Evolutionary conservation across 225 moss, liverwort and hornwort genomes (phyloP), one percentile per base, ranked within the genome.

Genomic region (Lunularia cruciata): DNA sequence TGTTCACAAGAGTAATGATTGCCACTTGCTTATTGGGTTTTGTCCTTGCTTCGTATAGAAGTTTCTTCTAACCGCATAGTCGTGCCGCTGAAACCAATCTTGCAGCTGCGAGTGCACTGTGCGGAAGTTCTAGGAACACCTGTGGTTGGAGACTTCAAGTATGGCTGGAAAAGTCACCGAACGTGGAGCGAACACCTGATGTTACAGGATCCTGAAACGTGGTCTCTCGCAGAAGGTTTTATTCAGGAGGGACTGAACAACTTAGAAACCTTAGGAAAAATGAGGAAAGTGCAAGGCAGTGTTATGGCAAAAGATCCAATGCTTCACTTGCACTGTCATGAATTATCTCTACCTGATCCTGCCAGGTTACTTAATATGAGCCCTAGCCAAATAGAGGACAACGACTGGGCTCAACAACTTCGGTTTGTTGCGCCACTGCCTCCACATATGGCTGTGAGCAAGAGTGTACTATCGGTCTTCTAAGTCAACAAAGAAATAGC

Each of bases 101-200:
- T 47, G 13, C 86, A 98, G 98, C 81, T 93, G 63, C 89, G 98
- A 40, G 93, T 93, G 20, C 98, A 99, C 60, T 99, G 91, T 53
- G 98, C 98, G 42, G 91, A 99, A 84, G 98, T 87, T 23, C 36
- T 99, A 42, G 91, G 89, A 37, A 87, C 84, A 69, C 93, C 98
- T 22, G 83, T 99, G 35, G 83, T 93, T 53, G 98, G 98, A 40
- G 98, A 93, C 69, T 83, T 81, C 28, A 93, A 84, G 74, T 93
- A 93, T 45, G 93, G 98, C 30, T 91, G 89, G 93, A 81, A 81
- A 46, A 73, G 85, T 2, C 77, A 88, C 22, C 85, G 80, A 57
- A 78, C 60, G 22, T 93, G 91, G 93, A 83, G 87, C 46, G 81
- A 80, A 38, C 69, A 61, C n/a, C 57, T 8, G 27, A 23, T 23